Evolutionary conservation across 1,284 basidiomycete species (phyloP).

Genomic region (Ganoderma multipileum): DNA sequence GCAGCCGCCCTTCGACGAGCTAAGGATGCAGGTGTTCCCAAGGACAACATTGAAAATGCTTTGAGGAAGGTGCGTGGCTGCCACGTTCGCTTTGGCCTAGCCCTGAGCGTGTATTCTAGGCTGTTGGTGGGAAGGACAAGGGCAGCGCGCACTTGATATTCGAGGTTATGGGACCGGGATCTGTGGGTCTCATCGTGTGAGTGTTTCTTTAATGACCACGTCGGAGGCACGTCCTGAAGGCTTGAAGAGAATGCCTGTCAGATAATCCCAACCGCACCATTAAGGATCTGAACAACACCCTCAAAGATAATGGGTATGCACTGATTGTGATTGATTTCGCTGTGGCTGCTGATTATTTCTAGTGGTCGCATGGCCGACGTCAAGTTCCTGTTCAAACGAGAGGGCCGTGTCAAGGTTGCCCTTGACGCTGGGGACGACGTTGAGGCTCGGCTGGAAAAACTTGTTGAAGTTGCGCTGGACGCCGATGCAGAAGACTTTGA

Average conservation of each 20-base stretch:
- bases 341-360: not conserved
- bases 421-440: slow-evolving; percentile 54
- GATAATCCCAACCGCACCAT: slow-evolving; percentile 79
- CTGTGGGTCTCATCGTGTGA: slow-evolving; percentile 80
- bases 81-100: not conserved
- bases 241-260: slow-evolving; percentile 75
- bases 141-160: slow-evolving; percentile 64
- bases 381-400: slow-evolving; percentile 78
- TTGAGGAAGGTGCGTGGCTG: slow-evolving; percentile 61
- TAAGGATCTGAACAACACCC: slow-evolving; percentile 65
- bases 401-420: slow-evolving; percentile 68
- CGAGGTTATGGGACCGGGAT: slow-evolving; percentile 75
- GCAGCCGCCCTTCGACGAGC: slow-evolving; percentile 67
- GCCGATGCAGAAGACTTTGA: slow-evolving; percentile 67
- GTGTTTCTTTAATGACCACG: slow-evolving; percentile 36
- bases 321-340: slow-evolving; percentile 5
- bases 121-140: slow-evolving; percentile 56
- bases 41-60: slow-evolving; percentile 78
- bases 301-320: slow-evolving; percentile 65
- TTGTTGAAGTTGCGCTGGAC: slow-evolving; percentile 58
- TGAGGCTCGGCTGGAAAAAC: slow-evolving; percentile 49
- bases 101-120: slow-evolving; percentile 43
- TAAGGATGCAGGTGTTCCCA: slow-evolving; percentile 75
- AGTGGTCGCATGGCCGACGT: slow-evolving; percentile 79
- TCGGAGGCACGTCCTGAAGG: slow-evolving; percentile 26